Evolutionary conservation across 495 filamentous ascomycete species (phyloP).

Genomic region (Podospora conica): DNA sequence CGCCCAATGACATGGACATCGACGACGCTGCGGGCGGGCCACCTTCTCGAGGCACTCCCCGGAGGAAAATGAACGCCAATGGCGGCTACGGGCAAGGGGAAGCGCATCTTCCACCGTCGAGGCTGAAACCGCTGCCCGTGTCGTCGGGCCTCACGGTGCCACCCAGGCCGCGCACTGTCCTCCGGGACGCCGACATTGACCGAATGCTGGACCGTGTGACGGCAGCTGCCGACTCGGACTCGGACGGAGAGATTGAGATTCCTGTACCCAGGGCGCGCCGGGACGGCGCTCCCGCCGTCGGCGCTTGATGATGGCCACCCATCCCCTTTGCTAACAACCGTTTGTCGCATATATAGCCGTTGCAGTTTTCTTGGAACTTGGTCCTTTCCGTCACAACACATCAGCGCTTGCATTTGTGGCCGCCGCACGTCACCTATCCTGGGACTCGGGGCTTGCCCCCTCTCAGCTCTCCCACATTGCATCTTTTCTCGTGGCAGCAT

Average conservation of each 20-base stretch:
- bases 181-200: conserved; percentile 42
- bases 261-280: conserved; percentile 27
- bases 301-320: conserved; percentile 19
- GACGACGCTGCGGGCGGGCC: conserved; percentile 36
- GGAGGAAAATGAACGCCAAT: conserved; percentile 33
- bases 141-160: conserved; percentile 34
- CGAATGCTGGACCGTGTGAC: conserved; percentile 41
- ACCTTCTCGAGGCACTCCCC: conserved; percentile 34
- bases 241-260: conserved; percentile 44
- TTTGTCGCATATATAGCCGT: background rate
- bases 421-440: background rate
- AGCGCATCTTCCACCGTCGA: conserved; percentile 8
- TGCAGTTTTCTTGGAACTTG: background rate
- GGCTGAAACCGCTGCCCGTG: conserved; percentile 32
- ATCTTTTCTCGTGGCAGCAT: background rate
- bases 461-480: background rate
- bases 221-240: conserved; percentile 41
- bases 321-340: background rate
- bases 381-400: background rate
- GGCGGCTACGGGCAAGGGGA: conserved; percentile 11
- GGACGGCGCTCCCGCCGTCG: conserved; percentile 21
- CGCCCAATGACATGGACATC: conserved; percentile 38
- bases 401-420: background rate
- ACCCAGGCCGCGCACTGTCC: conserved; percentile 27
- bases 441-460: background rate